Conservation (phyloP, 2,329 filamentous ascomycete species). For the Microsporum canis region DNA sequence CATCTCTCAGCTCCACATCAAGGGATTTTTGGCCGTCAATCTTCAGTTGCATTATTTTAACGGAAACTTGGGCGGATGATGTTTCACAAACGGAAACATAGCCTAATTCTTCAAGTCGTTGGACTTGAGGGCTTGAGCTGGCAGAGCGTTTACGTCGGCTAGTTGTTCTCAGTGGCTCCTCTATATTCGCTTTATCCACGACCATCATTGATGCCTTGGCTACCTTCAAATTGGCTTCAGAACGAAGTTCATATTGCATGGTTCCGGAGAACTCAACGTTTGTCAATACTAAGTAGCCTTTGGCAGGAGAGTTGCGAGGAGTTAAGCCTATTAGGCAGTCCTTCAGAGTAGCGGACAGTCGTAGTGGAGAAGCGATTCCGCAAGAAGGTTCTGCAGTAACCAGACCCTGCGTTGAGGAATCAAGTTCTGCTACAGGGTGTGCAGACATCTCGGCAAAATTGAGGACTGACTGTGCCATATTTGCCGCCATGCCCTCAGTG, state of each 20-base stretch:
- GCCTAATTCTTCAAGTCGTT: slow-evolving; percentile 49
- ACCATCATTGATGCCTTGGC: slow-evolving; percentile 73
- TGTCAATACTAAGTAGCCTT: slow-evolving; percentile 65
- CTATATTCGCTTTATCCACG: slow-evolving; percentile 58
- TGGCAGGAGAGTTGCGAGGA: slow-evolving; percentile 62
- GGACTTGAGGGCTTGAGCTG: slow-evolving; percentile 35
- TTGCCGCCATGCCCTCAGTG: slow-evolving; percentile 60
- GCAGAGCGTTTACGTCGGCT: slow-evolving; percentile 19
- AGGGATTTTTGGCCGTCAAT: slow-evolving; percentile 54
- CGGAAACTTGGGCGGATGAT: slow-evolving; percentile 60
- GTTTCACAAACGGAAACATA: slow-evolving; percentile 82
- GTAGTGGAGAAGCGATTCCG: slow-evolving; percentile 41
- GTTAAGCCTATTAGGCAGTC: slow-evolving; percentile 80
- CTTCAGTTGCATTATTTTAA: slow-evolving; percentile 49
- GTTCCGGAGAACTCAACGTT: slow-evolving; percentile 61
- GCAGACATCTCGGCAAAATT: slow-evolving; percentile 54
- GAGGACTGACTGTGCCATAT: slow-evolving; percentile 67
- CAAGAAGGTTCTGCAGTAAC: slow-evolving; percentile 4
- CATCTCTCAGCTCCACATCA: slow-evolving; percentile 71
- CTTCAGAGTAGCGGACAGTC: slow-evolving; percentile 51
- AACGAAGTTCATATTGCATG: slow-evolving; percentile 54
- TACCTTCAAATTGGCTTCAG: slow-evolving; percentile 55
- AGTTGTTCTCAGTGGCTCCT: slow-evolving; percentile 29
- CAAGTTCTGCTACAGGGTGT: slow-evolving; percentile 13
- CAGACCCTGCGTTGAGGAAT: slow-evolving; percentile 8